Percentiles rank a stretch among this genome's conserved stretches.
Evolutionary conservation across 805 yeast genomes (phyloP).

Genomic region (Candida awuae): DNA sequence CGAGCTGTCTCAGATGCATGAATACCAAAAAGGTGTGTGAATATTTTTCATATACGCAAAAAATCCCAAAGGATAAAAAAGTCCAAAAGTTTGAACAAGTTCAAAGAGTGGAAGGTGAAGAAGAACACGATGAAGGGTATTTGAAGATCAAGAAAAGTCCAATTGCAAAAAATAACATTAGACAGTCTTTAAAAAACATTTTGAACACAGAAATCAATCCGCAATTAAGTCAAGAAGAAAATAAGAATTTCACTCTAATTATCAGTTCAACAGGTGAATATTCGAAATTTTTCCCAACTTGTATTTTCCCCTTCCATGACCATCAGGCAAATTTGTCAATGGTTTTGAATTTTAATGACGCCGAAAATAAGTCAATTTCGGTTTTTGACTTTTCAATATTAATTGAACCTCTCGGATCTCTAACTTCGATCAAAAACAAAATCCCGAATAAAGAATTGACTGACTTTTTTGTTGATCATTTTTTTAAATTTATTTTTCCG

Average conservation of each 20-base stretch:
- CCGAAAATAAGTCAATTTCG: conserved; percentile 8
- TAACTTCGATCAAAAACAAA: conserved; percentile 6
- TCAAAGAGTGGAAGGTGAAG: neutral
- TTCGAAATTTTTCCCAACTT: conserved; percentile 18
- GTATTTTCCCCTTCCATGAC: conserved; percentile 17
- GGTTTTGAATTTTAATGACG: conserved; percentile 8
- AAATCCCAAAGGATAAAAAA: neutral
- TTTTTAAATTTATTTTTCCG: conserved; percentile 16
- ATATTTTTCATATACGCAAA: conserved; percentile 14
- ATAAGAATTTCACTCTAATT: conserved; percentile 17
- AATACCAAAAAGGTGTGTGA: conserved; percentile 13
- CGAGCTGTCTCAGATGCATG: conserved; percentile 14
- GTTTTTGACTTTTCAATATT: conserved; percentile 16
- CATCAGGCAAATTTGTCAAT: conserved; percentile 16
- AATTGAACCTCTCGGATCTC: conserved; percentile 11
- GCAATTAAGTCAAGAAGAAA: conserved; percentile 11
- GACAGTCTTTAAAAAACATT: conserved; percentile 1
- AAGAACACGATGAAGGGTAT: conserved; percentile 9
- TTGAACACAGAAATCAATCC: conserved; percentile 15
- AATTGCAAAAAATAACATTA: neutral
- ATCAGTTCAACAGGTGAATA: conserved; percentile 19
- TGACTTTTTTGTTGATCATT: conserved; percentile 16
- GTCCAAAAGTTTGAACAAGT: neutral
- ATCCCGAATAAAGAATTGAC: conserved; percentile 12
- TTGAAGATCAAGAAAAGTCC: conserved; percentile 2